These are phyloP conservation scores for Lobosporangium transversale DNA, from an alignment of 192 early-diverging fungal genomes.

Conservation along the genomic window DNA sequence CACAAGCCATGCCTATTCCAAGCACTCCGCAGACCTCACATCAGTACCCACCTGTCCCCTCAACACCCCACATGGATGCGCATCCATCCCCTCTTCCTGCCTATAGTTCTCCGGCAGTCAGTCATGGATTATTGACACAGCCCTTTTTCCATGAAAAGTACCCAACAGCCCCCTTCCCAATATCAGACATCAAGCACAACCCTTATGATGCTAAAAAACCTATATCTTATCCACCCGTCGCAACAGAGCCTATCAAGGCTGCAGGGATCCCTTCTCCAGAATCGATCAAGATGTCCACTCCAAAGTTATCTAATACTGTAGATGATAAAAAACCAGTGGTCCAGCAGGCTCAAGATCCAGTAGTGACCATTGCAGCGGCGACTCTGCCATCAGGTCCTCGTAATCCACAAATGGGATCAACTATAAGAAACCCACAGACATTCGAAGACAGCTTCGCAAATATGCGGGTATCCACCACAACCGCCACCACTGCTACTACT, in stretches of 20 bases:
- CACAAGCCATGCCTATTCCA: neutral
- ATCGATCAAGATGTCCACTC: neutral
- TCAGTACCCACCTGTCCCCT: neutral
- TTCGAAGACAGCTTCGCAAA: neutral
- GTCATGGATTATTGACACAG: neutral
- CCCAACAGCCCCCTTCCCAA: neutral
- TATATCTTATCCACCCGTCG: no score
- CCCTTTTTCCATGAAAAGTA: neutral
- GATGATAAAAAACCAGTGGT: no score
- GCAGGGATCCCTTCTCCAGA: neutral
- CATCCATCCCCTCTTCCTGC: conserved; percentile 8
- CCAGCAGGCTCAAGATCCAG: neutral
- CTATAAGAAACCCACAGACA: neutral
- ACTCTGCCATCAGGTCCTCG: neutral
- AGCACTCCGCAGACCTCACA: neutral
- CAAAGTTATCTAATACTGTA: no score
- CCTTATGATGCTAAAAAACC: neutral
- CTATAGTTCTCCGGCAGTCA: neutral
- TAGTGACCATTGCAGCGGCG: neutral
- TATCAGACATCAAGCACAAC: no score
- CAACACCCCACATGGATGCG: conserved; percentile 3
- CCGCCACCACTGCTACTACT: neutral
- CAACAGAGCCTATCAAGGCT: neutral
- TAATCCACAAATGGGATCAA: neutral
- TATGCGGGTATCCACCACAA: neutral